Evolutionary conservation across 352 stramenopile genomes (phyloP).

Genomic region (Phytophthora aleatoria): DNA sequence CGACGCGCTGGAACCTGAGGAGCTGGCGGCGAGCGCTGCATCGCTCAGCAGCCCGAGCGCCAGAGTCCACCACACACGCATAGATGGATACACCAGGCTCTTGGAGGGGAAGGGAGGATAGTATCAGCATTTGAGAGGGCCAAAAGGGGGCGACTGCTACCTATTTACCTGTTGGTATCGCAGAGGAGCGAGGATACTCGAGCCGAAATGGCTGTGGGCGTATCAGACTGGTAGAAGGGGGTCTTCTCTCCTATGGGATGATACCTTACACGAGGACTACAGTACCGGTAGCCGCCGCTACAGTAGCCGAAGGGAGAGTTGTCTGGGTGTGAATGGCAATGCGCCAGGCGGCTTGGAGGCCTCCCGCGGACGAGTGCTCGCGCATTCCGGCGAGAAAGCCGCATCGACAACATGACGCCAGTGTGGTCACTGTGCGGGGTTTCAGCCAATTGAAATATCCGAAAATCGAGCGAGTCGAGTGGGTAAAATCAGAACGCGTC

Average conservation of each 20-base stretch:
- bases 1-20: conserved; percentile 12
- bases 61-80: conserved; percentile 27
- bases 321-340: conserved; percentile 11
- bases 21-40: conserved; percentile 7
- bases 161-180: conserved; percentile 9
- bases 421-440: conserved; percentile 2
- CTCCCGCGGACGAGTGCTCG: conserved; percentile 26
- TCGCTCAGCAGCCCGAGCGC: conserved; percentile 15
- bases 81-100: conserved; percentile 3
- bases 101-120: not conserved
- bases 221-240: conserved; percentile 6
- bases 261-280: not conserved
- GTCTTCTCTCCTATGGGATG: conserved; percentile 2
- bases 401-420: conserved; percentile 22
- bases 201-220: not conserved
- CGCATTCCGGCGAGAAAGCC: conserved; percentile 33
- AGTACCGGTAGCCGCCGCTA: not conserved
- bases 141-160: not conserved
- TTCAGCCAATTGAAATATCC: conserved; percentile 17
- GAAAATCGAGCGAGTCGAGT: conserved; percentile 13
- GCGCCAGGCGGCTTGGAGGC: not conserved
- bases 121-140: not conserved
- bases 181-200: conserved; percentile 7
- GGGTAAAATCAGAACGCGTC: conserved; percentile 4
- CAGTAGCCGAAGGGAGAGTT: conserved; percentile 3